phyloP scores from a whole-genome alignment of 2,329 filamentous ascomycete genomes.

The Alternaria sp. region DNA sequence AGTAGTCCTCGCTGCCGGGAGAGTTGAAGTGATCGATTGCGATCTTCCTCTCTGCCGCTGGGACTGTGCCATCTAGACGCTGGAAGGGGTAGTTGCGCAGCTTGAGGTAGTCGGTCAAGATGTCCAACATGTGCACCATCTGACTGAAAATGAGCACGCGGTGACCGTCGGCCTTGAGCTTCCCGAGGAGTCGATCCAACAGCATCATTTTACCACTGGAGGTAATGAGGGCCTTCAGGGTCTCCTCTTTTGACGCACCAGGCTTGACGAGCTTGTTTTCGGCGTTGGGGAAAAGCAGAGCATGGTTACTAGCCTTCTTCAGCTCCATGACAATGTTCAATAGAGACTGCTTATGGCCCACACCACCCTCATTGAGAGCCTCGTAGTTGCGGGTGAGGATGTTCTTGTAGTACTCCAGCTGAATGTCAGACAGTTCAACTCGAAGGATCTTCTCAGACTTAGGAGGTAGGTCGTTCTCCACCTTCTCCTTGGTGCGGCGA shows the following conservation, averaged over 20 bases:
- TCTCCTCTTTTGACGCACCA: constrained; percentile 83
- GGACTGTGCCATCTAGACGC: constrained; percentile 92
- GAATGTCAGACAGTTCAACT: constrained; percentile 94
- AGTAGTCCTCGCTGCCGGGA: constrained; percentile 94
- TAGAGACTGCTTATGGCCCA: constrained; percentile 91
- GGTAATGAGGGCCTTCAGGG: constrained; percentile 90
- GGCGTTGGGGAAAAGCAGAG: constrained; percentile 95
- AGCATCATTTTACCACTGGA: constrained; percentile 99
- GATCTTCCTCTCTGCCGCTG: constrained; percentile 83
- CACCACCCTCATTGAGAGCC: constrained; percentile 87
- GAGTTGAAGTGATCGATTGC: constrained; percentile 99
- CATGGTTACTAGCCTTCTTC: constrained; percentile 99
- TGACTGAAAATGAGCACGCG: constrained; percentile 98
- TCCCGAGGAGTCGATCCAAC: constrained; percentile 91
- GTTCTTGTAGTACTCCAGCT: constrained; percentile 98
- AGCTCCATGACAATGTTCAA: constrained; percentile 99
- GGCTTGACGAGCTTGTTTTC: constrained; percentile 88
- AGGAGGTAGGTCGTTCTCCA: constrained; percentile 93
- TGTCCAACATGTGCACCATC: constrained; percentile 99
- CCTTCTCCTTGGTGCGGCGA: constrained; percentile 94
- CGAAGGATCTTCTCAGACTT: constrained; percentile 99
- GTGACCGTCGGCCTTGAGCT: constrained; percentile 91
- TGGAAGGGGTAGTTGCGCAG: constrained; percentile 95
- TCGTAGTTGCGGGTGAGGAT: constrained; percentile 97
- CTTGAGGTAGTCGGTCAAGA: constrained; percentile 91